Evolutionary conservation across 78 protist species (phyloP), one percentile per base, ranked within the genome.

Genomic region (Bigelowiella natans): DNA sequence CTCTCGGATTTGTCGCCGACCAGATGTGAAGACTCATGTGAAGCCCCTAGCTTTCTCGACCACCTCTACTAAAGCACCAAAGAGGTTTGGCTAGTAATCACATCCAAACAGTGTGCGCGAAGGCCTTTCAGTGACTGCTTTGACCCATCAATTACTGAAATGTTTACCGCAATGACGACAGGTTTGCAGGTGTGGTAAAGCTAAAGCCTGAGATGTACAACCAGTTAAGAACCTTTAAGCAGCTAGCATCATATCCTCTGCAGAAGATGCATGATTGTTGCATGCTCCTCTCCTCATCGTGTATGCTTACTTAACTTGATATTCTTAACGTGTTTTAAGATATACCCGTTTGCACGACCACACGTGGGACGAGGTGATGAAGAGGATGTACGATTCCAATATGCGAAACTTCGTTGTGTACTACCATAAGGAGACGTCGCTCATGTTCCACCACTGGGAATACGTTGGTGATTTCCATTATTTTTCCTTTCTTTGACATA

Each of bases 281-380:
- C n/a, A n/a, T n/a, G n/a, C n/a, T n/a, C n/a, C n/a, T n/a, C n/a
- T n/a, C n/a, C n/a, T n/a, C n/a, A n/a, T n/a, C n/a, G n/a, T n/a
- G n/a, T n/a, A n/a, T n/a, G n/a, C n/a, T n/a, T n/a, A n/a, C n/a
- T n/a, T 51, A 18, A 51, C 18, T 7, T 51, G 73, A 51, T 51
- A 18, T 51, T 51, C 18, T 7, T n/a, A n/a, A n/a, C n/a, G 73
- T 18, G 18, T 51, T 26, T 51, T 18, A 18, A 51, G 73, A 18
- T 51, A 51, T 18, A 51, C 73, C 18, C 73, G 73, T 51, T 38
- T 85, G 1, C 88, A 85, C 36, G 88, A 85, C 88, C 1, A 85
- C n/a, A 85, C 88, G 37, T 85, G 88, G 88, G 88, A 85, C n/a
- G 38, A 85, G 37, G 88, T 85, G 88, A 11, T 85, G 37, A 2